phyloP scores from a whole-genome alignment of 2,329 filamentous ascomycete genomes.

The Calonectria montana region DNA sequence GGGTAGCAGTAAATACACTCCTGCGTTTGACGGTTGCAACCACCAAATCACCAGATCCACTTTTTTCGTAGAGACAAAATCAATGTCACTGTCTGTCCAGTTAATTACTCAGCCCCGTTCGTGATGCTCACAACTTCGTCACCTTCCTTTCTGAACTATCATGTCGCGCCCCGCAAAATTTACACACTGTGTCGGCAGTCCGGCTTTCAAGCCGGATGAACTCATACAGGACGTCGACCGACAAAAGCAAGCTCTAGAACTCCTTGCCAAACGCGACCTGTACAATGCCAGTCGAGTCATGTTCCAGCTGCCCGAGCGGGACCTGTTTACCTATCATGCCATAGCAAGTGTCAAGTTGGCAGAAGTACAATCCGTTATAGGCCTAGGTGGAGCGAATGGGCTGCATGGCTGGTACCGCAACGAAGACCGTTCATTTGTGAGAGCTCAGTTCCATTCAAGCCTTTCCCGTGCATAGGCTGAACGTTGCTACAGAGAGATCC shows the following conservation, averaged over 20 bases:
- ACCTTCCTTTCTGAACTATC: neutral
- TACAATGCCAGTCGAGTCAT: conserved; percentile 56
- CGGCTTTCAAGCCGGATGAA: conserved; percentile 55
- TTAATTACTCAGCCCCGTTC: conserved; percentile 13
- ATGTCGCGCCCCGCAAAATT: conserved; percentile 46
- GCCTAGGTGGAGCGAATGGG: conserved; percentile 56
- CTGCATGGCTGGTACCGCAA: conserved; percentile 62
- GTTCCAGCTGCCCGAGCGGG: conserved; percentile 56
- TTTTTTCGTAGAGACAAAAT: conserved; percentile 31
- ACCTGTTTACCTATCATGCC: conserved; percentile 64
- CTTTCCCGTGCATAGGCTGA: conserved; percentile 22
- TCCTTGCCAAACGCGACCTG: conserved; percentile 58
- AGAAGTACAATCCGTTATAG: conserved; percentile 60
- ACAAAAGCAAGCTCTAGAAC: conserved; percentile 50
- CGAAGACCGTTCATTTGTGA: conserved; percentile 49
- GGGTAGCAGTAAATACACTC: conserved; percentile 18
- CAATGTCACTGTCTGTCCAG: conserved; percentile 31
- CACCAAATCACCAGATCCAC: conserved; percentile 24
- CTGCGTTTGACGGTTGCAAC: conserved; percentile 6
- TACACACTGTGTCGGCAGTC: conserved; percentile 57
- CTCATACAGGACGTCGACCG: conserved; percentile 53
- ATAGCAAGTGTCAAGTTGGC: conserved; percentile 60
- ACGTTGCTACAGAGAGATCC: conserved; percentile 51
- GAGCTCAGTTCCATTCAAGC: conserved; percentile 22
- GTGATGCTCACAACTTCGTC: neutral